These are phyloP conservation scores for Trichoderma koningiopsis DNA, from an alignment of 2,329 filamentous ascomycete genomes.

Conservation along the genomic window DNA sequence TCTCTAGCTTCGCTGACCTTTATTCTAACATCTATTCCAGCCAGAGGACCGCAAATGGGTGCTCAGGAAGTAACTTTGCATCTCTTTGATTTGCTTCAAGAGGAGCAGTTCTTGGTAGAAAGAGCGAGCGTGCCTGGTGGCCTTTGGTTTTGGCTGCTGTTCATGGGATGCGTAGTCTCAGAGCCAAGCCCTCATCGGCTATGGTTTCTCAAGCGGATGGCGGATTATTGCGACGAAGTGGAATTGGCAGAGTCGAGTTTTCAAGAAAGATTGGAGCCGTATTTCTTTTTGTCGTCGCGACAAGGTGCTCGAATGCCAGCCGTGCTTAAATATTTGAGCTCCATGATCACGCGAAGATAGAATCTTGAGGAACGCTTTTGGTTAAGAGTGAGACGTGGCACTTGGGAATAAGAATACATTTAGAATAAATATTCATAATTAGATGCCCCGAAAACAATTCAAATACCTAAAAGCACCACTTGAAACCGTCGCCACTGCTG, in stretches of 20 bases:
- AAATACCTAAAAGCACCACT: neutral
- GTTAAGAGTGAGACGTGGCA: neutral
- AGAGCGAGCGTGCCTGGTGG: neutral
- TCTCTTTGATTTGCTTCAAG: neutral
- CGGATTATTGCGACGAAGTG: neutral
- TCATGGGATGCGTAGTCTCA: neutral
- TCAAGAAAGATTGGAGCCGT: neutral
- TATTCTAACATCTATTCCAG: neutral
- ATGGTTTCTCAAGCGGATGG: neutral
- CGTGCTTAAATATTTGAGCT: neutral
- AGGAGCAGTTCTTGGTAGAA: neutral
- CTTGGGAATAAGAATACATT: neutral
- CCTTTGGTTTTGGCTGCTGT: neutral
- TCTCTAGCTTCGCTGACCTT: neutral
- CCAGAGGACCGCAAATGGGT: neutral
- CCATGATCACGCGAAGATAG: neutral
- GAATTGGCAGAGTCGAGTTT: neutral
- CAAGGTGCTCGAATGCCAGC: neutral
- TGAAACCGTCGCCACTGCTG: neutral
- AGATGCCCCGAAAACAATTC: neutral
- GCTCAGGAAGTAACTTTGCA: neutral
- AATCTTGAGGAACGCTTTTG: neutral
- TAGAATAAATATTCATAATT: neutral
- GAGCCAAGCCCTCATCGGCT: neutral
- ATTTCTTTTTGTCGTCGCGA: neutral